phyloP scores from a whole-genome alignment of 371 early-diverging fungal species.

The Mucor irregularis region DNA sequence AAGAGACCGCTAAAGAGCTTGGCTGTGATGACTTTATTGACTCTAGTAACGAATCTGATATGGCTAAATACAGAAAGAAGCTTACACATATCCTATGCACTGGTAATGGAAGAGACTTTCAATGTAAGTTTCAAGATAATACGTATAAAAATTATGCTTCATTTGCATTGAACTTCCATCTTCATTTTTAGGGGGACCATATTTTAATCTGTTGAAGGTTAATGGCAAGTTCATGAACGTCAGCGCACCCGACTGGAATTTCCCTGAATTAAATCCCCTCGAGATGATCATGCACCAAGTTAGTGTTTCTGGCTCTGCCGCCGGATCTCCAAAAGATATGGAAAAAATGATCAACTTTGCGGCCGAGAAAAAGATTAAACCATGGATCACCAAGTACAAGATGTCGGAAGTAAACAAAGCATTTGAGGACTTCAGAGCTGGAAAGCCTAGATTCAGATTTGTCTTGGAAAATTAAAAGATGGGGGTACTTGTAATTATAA shows the following conservation, averaged over 20 bases:
- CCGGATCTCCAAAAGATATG: conserved; percentile 54
- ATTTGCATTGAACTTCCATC: conserved; percentile 10
- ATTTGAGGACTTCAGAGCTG: conserved; percentile 50
- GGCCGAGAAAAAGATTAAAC: conserved; percentile 55
- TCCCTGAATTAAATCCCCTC: conserved; percentile 2
- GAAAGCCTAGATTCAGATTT: conserved; percentile 63
- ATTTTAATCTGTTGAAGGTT: conserved; percentile 39
- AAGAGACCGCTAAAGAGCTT: conserved; percentile 26
- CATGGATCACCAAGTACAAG: conserved; percentile 59
- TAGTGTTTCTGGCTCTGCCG: conserved; percentile 59
- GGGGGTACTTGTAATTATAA: no score
- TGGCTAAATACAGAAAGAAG: not conserved
- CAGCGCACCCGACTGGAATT: conserved; percentile 51
- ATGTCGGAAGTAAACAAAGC: conserved; percentile 63
- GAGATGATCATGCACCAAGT: conserved; percentile 25
- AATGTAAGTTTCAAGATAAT: conserved; percentile 25
- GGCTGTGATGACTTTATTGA: conserved; percentile 38
- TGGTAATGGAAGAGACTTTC: conserved; percentile 6
- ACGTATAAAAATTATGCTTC: conserved; percentile 2
- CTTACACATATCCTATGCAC: conserved; percentile 19
- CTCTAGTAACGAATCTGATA: not conserved
- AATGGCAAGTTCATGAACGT: conserved; percentile 56
- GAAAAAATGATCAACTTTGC: conserved; percentile 69
- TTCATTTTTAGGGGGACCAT: conserved; percentile 11
- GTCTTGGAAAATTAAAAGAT: conserved; percentile 52